A percentile compares a stretch with the other conserved stretches of the same genome.
phyloP scores from a whole-genome alignment of 2,329 filamentous ascomycete genomes.

The Exophiala viscosa region DNA sequence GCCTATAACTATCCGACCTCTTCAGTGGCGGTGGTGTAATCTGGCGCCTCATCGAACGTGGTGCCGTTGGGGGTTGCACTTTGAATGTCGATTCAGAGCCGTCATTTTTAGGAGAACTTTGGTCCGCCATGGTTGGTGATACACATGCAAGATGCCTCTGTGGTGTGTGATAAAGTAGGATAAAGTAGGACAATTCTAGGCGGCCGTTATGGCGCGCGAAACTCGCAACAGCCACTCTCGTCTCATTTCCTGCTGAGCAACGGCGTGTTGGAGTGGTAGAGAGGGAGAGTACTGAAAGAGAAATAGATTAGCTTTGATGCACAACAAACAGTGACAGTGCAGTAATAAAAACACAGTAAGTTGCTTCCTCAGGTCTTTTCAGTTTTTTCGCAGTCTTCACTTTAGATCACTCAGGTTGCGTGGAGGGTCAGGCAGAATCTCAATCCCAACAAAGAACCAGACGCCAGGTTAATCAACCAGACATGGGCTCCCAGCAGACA shows the following conservation, averaged over 20 bases:
- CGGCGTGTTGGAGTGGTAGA: neutral
- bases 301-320: neutral
- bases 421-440: neutral
- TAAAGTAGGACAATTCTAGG: neutral
- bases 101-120: neutral
- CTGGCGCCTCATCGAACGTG: constrained; percentile 11
- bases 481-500: constrained; percentile 12
- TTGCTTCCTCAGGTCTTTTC: constrained; percentile 24
- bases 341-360: neutral
- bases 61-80: constrained; percentile 2
- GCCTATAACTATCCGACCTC: constrained; percentile 4
- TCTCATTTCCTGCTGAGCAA: neutral
- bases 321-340: neutral
- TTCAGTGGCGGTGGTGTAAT: constrained; percentile 11
- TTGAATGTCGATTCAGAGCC: neutral
- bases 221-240: neutral
- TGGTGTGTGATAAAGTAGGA: neutral
- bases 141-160: neutral
- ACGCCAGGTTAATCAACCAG: neutral
- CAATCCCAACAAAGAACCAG: constrained; percentile 1
- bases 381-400: constrained; percentile 24
- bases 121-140: neutral
- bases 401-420: constrained; percentile 16
- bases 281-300: neutral
- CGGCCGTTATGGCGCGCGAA: constrained; percentile 1